Evolutionary conservation across 2,329 filamentous ascomycete genomes (phyloP), one percentile per base, ranked within the genome.

Genomic region (Cadophora sp.): DNA sequence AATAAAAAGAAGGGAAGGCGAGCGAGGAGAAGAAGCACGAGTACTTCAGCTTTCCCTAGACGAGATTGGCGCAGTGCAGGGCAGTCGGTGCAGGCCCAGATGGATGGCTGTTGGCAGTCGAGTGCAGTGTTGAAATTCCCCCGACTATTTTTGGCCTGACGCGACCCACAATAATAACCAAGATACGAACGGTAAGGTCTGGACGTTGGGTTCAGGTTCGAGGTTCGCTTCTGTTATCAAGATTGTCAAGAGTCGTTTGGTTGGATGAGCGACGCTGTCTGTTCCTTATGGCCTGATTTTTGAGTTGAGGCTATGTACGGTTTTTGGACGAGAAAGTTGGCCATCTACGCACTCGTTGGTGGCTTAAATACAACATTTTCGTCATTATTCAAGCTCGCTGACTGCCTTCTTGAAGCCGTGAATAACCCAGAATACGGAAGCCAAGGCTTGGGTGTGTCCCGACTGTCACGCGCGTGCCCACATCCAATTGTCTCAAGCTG

Each of bases 81-180:
- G n/a, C n/a, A n/a, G n/a, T n/a, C n/a, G n/a, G n/a, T n/a, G n/a
- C n/a, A n/a, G n/a, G n/a, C n/a, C n/a, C n/a, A n/a, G 27, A 30
- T 30, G 27, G 27, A 30, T 30, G 27, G 27, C 27, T 36, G 53
- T 56, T n/a, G n/a, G n/a, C n/a, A n/a, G n/a, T n/a, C n/a, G n/a
- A n/a, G n/a, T n/a, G n/a, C n/a, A n/a, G n/a, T n/a, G n/a, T n/a
- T 18, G n/a, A 36, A 33, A 55, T 33, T 39, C 53, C 33, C 33
- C 55, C 16, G 36, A 41, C 33, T 58, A 58, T 58, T 58, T 41
- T 58, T 58, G 55, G 33, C 55, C 36, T n/a, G 33, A 43, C 36
- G 53, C 33, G 55, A 58, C 55, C 55, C 55, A 58, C 55, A 41
- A 43, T 16, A 56, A 56, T 43, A 41, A 58, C 24, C 55, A 58